Evolutionary conservation across 176 grass and related monocot species (phyloP), one percentile per base, ranked within the genome.

Genomic region (Triticum dicoccoides): DNA sequence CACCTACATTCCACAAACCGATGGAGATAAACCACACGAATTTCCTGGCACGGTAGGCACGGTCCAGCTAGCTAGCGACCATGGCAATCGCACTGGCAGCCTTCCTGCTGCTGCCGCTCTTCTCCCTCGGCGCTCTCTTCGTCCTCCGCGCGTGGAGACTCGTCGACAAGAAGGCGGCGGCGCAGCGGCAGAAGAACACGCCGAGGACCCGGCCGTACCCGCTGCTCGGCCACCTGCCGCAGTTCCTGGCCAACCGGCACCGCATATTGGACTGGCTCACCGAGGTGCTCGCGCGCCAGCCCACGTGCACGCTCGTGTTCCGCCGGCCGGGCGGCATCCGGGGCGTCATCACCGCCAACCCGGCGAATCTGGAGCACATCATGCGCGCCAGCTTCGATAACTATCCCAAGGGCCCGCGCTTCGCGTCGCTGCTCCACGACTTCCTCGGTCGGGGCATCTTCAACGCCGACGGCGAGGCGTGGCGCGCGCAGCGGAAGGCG

Each of bases 261-360:
- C 71, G 71, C 6, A 24, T 74, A 29, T 25, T 74, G 71, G 71
- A 74, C 71, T 74, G 71, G 71, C 25, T 74, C 11, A 74, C 71
- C 23, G 41, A 74, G 41, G 71, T 74, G 71, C 71, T 74, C 41
- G 71, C 41, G 6, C 3, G 23, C 71, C 41, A 74, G 41, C 41
- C 71, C 71, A 49, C 41, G 6, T 27, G 13, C 71, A 74, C 71
- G 23, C 41, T 74, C 23, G 71, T 74, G 6, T 17, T 74, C 23
- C 41, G 71, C 71, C 71, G 71, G 12, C 71, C 71, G 6, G 71
- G 41, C 5, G 23, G 38, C 41, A 24, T 47, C 11, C 71, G 23
- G 12, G 71, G 71, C 41, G 41, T 74, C 71, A 27, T 74, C 71
- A 74, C 71, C 71, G 71, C 71, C 71, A 74, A 74, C 71, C 71